These are phyloP conservation scores for Exophiala oligosperma DNA, from an alignment of 2,329 filamentous ascomycete species.

Conservation along the genomic window DNA sequence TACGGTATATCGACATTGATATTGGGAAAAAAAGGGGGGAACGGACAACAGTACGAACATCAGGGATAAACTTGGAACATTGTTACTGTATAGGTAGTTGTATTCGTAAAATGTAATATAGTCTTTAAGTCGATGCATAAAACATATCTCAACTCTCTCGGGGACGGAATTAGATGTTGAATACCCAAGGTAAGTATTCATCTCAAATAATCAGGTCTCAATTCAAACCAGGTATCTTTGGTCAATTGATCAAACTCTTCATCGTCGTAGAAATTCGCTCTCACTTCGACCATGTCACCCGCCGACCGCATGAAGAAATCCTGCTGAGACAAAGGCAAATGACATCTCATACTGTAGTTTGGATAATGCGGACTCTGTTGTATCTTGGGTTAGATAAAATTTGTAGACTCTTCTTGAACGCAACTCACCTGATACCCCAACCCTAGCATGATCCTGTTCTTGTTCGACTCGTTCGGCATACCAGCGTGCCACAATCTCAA, in stretches of 20 bases:
- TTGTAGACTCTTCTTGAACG: no score
- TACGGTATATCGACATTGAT: no score
- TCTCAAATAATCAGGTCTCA: background rate
- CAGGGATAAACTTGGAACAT: no score
- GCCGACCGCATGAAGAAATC: background rate
- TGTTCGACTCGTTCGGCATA: conserved; percentile 34
- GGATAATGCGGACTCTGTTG: background rate
- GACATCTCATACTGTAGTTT: background rate
- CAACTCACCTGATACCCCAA: background rate
- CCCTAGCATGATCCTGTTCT: conserved; percentile 33
- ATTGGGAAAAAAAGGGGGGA: no score
- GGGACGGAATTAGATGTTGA: no score
- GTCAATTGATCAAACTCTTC: background rate
- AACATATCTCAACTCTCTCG: background rate
- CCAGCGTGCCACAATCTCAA: conserved; percentile 36
- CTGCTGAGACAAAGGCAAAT: background rate
- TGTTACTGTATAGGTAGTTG: no score
- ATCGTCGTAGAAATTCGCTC: background rate
- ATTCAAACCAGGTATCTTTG: background rate
- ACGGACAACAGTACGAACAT: no score
- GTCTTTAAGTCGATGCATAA: background rate
- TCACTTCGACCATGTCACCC: background rate
- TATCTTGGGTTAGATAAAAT: no score
- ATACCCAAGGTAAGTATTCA: background rate
- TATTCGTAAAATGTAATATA: no score